phyloP scores from a whole-genome alignment of 345 rosid genomes.

The Chamaenerion angustifolium region DNA sequence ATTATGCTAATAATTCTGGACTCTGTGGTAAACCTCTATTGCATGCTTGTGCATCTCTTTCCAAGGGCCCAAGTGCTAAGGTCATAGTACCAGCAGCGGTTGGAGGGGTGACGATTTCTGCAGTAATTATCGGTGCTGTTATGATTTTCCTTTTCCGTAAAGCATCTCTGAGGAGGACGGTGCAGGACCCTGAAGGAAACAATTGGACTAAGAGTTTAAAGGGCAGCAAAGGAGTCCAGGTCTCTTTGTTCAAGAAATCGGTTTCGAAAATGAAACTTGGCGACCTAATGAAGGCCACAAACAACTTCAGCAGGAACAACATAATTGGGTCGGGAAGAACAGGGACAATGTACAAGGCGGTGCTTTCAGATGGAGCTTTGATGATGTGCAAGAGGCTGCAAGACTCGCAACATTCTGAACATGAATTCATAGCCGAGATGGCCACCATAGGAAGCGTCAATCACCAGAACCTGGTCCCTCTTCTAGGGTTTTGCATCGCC shows the following conservation, averaged over 20 bases:
- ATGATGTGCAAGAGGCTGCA: slow-evolving; percentile 86
- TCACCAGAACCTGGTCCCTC: slow-evolving; percentile 70
- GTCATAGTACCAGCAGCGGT: slow-evolving; percentile 50
- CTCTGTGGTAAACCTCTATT: slow-evolving; percentile 54
- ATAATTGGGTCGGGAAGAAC: slow-evolving; percentile 79
- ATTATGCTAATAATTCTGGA: slow-evolving; percentile 34
- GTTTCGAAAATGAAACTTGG: slow-evolving; percentile 60
- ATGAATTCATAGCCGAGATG: slow-evolving; percentile 76
- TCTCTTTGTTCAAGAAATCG: slow-evolving; percentile 73
- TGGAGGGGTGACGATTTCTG: slow-evolving; percentile 54
- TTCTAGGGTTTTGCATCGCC: slow-evolving; percentile 68
- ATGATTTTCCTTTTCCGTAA: slow-evolving; percentile 46
- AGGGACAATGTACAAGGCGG: slow-evolving; percentile 72
- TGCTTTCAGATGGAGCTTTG: slow-evolving; percentile 52
- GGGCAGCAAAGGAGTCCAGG: slow-evolving; percentile 61
- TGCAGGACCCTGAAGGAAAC: slow-evolving; percentile 85
- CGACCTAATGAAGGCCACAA: slow-evolving; percentile 87
- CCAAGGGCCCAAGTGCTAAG: slow-evolving; percentile 22
- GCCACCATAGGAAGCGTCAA: slow-evolving; percentile 69
- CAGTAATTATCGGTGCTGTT: slow-evolving; percentile 33
- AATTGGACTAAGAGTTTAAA: slow-evolving; percentile 71
- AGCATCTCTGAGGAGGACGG: slow-evolving; percentile 43
- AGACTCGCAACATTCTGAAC: slow-evolving; percentile 77
- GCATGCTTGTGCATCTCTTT: slow-evolving; percentile 10
- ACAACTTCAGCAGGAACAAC: slow-evolving; percentile 57